Conservation (phyloP, 208 protist species). For the Angomonas deanei region DNA sequence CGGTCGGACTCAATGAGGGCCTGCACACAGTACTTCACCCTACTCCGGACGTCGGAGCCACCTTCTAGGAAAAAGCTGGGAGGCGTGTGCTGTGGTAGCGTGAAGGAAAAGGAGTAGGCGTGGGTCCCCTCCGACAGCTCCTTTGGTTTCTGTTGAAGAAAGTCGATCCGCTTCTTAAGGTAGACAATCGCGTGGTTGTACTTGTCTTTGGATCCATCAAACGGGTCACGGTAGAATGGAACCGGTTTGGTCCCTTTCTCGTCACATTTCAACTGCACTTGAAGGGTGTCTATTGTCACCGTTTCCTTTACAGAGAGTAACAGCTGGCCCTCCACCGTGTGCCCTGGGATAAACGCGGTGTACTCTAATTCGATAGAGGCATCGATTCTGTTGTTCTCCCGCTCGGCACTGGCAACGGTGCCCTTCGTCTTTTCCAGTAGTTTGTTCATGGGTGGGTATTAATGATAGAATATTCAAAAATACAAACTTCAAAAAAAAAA, state of each 20-base stretch:
- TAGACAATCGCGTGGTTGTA: background rate
- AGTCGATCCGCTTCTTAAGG: background rate
- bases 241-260: background rate
- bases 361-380: background rate
- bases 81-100: background rate
- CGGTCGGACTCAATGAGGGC: background rate
- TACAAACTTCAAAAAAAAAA: conserved; percentile 6
- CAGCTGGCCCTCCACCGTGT: background rate
- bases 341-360: background rate
- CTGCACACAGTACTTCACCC: background rate
- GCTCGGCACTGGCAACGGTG: background rate
- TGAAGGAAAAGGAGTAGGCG: background rate
- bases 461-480: conserved; percentile 1
- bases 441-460: background rate
- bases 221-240: background rate
- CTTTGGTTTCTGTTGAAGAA: background rate
- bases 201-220: background rate
- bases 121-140: background rate
- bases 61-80: background rate
- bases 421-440: background rate
- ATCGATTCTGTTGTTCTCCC: background rate
- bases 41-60: background rate
- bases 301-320: background rate
- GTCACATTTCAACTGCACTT: background rate
- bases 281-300: background rate